Evolutionary conservation across 2,329 filamentous ascomycete genomes (phyloP), one percentile per base, ranked within the genome.

Genomic region (Monosporascus ibericus): DNA sequence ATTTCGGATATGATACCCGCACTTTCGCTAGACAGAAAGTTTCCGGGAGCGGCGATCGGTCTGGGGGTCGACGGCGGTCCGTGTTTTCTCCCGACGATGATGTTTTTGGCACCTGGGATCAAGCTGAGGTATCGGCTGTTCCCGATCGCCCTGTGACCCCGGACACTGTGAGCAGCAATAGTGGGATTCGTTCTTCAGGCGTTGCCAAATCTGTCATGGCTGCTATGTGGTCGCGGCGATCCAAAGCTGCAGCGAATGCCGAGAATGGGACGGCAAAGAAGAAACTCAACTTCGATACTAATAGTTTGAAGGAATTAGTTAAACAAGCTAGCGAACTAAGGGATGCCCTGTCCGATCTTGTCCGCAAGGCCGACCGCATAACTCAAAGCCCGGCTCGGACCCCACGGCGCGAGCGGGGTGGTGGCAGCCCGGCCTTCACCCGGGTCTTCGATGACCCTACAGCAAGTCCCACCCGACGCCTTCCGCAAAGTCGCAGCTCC

Each of bases 351-450:
- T 82, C 82, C 0, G 82, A 86, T 51, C 66, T 81, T 5, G 73
- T 87, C 47, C 80, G 83, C 47, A 75, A 75, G 49, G 79, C 76
- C 39, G 83, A 87, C 60, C 75, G 81, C 27, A 72, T 81, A 48
- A 79, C 78, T 0, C 75, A 77, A 55, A 85, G 78, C 60, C 81
- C 82, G 2, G 73, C 72, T 8, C 68, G 73, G 27, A 82, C 78
- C 1, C 75, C 77, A 3, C 72, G 70, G 40, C 72, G 73, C 25
- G 72, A 74, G 18, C 72, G 76, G 46, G 64, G 72, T 40, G 80
- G 84, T 49, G 82, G 80, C 3, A 86, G 82, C 60, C 84, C 84
- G n/a, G 83, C 84, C 1, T 87, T 87, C 56, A 86, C 82, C 3
- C 73, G 80, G 24, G 81, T 87, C 38, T 87, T 87, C 60, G 81